Evolutionary conservation across 352 stramenopile species (phyloP), one percentile per base, ranked within the genome.

Genomic region (Pythium oligandrum): DNA sequence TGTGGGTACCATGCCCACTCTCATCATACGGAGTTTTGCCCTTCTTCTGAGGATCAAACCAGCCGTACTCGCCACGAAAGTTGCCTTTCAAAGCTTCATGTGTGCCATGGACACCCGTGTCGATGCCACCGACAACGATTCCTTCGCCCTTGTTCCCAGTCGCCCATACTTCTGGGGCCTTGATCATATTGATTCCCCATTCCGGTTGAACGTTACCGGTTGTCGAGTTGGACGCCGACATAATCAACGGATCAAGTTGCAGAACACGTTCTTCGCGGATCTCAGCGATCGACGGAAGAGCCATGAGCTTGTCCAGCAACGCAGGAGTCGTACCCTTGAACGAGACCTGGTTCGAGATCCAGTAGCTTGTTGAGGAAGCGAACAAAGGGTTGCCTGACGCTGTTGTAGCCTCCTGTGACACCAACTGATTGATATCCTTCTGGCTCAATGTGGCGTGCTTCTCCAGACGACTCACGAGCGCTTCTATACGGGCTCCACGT

Each of bases 21-120:
- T 33, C 33, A 36, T 64, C 57, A 30, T 56, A 55, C 6, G 66
- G 66, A 5, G 35, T 11, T n/a, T 32, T n/a, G 2, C 38, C 52
- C 37, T 63, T 47, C 40, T 72, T 62, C 40, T 54, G 43, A 10
- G 64, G 61, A 17, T 56, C 62, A 48, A 57, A 70, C 64, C 64
- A 73, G 34, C 54, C 54, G 38, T 66, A 63, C n/a, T 61, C 33
- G 26, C 26, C 17, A 43, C 47, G 59, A 7, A 64, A 64, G 51
- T 52, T 68, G 50, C 35, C 43, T 37, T 63, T 54, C n/a, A 73
- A 43, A 3, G 55, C 30, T 42, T 66, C 26, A 44, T 73, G 55
- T 2, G 63, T 66, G 52, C 40, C 34, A 10, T 40, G 55, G 9
- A 43, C 64, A 26, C 64, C 64, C 2, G 44, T 64, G 42, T 73